Base-by-base conservation (phyloP, 1,284 basidiomycete genomes). In the Ceratobasidium sp. region DNA sequence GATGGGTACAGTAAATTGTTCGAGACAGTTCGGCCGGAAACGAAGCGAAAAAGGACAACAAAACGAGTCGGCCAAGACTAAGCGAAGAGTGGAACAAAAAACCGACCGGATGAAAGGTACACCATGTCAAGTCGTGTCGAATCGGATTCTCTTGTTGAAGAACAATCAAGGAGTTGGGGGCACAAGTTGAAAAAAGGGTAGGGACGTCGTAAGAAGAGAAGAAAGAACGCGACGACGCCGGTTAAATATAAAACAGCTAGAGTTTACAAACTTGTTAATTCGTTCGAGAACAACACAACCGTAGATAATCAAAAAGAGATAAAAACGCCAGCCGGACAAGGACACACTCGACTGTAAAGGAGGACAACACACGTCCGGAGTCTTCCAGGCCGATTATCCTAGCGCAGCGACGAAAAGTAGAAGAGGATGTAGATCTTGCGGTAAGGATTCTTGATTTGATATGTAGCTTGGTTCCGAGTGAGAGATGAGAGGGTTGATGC, bases 91-190 rank as follows among this genome's bases (percentile, higher is more conserved):
- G 9, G 35, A 38, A 44, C 35, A 30, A 55, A 55, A 55, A 55
- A 58, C 55, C 43, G 55, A 58, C 54, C 54, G 38, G 57, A 57
- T 57, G 47, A 50, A 61, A 61, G 9, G 32, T 44, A 61, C 43
- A 38, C 38, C 43, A 61, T 44, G n/a, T n/a, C 18, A 50, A 50
- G 23, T 44, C 23, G 38, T 11, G 58, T 61, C 58, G n/a, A n/a
- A n/a, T n/a, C n/a, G n/a, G n/a, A n/a, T n/a, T n/a, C n/a, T n/a
- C n/a, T n/a, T n/a, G 41, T 44, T 11, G 58, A 61, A 28, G 1
- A 32, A 44, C 43, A 30, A 38, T 32, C n/a, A 35, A 26, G 35
- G 41, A 1, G 14, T 32, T n/a, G 32, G 30, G 55, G 11, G 35
- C 26, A 43, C n/a, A n/a, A n/a, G n/a, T n/a, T n/a, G 9, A 61